Conservation (phyloP, 1,284 basidiomycete species). For the Thecaphora frezii region DNA sequence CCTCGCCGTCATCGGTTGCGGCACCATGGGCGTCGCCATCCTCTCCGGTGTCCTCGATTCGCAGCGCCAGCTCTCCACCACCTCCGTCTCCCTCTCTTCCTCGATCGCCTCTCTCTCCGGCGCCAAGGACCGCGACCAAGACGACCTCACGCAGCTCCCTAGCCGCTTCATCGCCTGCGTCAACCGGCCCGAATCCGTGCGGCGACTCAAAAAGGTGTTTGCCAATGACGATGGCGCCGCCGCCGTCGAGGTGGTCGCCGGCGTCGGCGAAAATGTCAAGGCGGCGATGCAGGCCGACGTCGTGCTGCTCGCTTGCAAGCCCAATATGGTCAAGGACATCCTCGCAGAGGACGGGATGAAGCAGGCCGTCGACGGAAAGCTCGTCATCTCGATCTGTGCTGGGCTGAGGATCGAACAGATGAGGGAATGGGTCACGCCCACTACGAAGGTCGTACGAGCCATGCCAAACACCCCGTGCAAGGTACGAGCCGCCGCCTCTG, state of each 20-base stretch:
- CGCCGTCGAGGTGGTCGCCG: conserved; percentile 69
- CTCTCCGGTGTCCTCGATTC: conserved; percentile 78
- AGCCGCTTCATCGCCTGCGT: conserved; percentile 88
- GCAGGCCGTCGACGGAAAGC: conserved; percentile 82
- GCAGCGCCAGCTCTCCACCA: conserved; percentile 11
- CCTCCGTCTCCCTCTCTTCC: conserved; percentile 17
- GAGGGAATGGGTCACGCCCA: conserved; percentile 70
- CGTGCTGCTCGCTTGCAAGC: conserved; percentile 72
- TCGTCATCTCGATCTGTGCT: conserved; percentile 93
- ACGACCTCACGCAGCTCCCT: conserved; percentile 64
- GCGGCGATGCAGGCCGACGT: conserved; percentile 79
- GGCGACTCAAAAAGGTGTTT: conserved; percentile 72
- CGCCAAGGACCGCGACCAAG: conserved; percentile 15
- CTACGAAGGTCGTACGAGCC: conserved; percentile 85
- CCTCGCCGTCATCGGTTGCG: conserved; percentile 66
- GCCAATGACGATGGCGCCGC: conserved; percentile 11
- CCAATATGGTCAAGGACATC: conserved; percentile 79
- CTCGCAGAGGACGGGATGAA: conserved; percentile 77
- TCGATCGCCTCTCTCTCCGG: conserved; percentile 21
- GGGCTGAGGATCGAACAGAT: conserved; percentile 88
- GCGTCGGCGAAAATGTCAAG: conserved; percentile 69
- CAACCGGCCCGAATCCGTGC: conserved; percentile 73
- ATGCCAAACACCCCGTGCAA: conserved; percentile 99
- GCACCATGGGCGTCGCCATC: conserved; percentile 96
- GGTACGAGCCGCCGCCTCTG: conserved; percentile 63